Evolutionary conservation across 192 early-diverging fungal genomes (phyloP).

Genomic region (Podila clonocystis): DNA sequence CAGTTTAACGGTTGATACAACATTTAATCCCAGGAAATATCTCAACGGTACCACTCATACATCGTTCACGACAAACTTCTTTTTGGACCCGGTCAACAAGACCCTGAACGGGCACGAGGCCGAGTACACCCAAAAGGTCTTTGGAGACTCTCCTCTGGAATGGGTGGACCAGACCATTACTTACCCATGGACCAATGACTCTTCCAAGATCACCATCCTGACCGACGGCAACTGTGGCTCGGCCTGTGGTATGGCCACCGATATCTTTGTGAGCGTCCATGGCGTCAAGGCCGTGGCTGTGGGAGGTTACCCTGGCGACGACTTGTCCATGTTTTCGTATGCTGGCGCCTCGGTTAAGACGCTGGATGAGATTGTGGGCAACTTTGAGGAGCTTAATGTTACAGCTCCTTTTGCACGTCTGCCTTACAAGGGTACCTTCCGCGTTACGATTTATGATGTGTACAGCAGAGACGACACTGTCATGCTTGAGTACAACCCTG

Average conservation of each 20-base stretch:
- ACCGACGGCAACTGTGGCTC: conserved; percentile 33
- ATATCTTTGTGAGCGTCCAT: conserved; percentile 4
- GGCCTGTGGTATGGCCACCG: conserved; percentile 15
- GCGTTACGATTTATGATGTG: background rate
- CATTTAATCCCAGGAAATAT: background rate
- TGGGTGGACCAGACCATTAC: background rate
- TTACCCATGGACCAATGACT: conserved; percentile 17
- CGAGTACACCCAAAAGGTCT: conserved; percentile 3
- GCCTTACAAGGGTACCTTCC: background rate
- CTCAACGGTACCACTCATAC: background rate
- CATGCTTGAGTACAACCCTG: conserved; percentile 13
- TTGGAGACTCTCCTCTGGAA: background rate
- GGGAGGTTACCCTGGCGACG: background rate
- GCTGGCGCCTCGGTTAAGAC: conserved; percentile 3
- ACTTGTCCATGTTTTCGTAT: conserved; percentile 20
- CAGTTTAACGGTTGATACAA: no score
- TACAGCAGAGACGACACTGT: background rate
- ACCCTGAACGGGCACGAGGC: background rate
- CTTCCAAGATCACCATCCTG: conserved; percentile 12
- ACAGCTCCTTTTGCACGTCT: background rate
- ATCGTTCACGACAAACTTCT: conserved; percentile 7
- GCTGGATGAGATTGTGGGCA: background rate
- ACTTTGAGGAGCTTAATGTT: background rate
- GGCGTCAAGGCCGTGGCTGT: conserved; percentile 17
- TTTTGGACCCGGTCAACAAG: background rate